phyloP scores from a whole-genome alignment of 371 early-diverging fungal genomes.

The Chytridiales sp. region DNA sequence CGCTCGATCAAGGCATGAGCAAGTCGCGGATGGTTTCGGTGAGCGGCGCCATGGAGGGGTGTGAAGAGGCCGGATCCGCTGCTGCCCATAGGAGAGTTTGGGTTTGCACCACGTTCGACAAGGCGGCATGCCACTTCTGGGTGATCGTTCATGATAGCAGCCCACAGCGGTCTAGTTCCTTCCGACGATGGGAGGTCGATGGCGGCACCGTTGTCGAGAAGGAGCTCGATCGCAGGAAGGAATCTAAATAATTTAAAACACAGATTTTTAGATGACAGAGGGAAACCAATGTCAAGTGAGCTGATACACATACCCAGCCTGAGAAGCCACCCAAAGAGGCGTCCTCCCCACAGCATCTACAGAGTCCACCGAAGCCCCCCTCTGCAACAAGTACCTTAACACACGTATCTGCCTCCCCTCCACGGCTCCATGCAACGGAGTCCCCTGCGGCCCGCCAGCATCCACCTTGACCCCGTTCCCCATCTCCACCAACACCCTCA shows the following conservation, averaged over 20 bases:
- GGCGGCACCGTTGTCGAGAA: conserved; percentile 5
- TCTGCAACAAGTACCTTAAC: background rate
- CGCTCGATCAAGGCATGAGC: conserved; percentile 10
- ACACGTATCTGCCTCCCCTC: background rate
- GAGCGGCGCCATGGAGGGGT: conserved; percentile 7
- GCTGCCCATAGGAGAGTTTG: background rate
- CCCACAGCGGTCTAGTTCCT: conserved; percentile 1
- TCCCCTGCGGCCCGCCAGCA: background rate
- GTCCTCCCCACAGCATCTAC: background rate
- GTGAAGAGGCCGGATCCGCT: background rate
- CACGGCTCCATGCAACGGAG: conserved; percentile 5
- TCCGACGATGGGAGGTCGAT: background rate
- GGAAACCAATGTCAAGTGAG: background rate
- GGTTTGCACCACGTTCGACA: conserved; percentile 4
- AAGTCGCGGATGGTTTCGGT: conserved; percentile 7
- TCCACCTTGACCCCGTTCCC: background rate
- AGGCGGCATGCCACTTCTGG: conserved; percentile 5
- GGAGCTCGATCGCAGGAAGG: background rate
- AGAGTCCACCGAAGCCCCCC: background rate
- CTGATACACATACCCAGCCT: background rate
- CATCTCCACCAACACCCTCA: background rate
- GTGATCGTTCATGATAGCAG: conserved; percentile 7
- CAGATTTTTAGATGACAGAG: background rate
- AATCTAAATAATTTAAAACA: background rate
- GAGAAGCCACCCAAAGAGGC: background rate